A percentile compares a stretch with the other conserved stretches of the same genome.
Evolutionary conservation across 345 rosid species (phyloP).

Genomic region (Geranium rotundifolium): DNA sequence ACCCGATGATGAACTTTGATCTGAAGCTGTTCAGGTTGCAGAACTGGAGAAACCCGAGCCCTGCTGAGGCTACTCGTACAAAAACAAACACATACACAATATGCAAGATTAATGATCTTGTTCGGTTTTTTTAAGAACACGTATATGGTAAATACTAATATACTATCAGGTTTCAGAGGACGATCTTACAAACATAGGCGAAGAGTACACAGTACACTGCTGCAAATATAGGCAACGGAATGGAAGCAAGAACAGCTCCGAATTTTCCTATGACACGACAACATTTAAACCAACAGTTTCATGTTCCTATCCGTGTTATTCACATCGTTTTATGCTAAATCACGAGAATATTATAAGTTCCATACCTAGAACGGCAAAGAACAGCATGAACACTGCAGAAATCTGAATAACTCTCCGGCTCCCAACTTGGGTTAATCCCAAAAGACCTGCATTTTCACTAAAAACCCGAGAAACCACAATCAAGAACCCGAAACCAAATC

Average conservation of each 20-base stretch:
- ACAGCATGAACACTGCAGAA: constrained; percentile 78
- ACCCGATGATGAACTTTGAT: constrained; percentile 67
- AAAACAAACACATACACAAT: too few species aligned
- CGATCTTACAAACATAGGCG: constrained; percentile 67
- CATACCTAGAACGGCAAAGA: constrained; percentile 75
- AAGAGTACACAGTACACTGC: constrained; percentile 77
- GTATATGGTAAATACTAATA: too few species aligned
- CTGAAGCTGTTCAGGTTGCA: constrained; percentile 87
- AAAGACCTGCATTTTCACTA: constrained; percentile 83
- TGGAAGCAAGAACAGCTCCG: constrained; percentile 85
- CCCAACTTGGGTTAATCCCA: constrained; percentile 79
- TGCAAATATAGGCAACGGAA: constrained; percentile 73
- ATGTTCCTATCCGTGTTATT: too few species aligned
- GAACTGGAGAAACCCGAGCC: constrained; percentile 67
- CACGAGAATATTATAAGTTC: neutral
- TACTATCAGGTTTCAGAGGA: constrained; percentile 1
- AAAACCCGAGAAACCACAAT: constrained; percentile 12
- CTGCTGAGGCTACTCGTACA: constrained; percentile 60
- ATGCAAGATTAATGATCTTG: too few species aligned
- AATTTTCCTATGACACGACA: constrained; percentile 51
- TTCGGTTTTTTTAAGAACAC: too few species aligned
- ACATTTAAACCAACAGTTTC: neutral
- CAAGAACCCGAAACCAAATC: neutral
- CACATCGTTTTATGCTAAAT: neutral
- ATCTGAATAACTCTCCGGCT: constrained; percentile 72